phyloP scores from a whole-genome alignment of 768 basidiomycete species.

The Trametes punicea region DNA sequence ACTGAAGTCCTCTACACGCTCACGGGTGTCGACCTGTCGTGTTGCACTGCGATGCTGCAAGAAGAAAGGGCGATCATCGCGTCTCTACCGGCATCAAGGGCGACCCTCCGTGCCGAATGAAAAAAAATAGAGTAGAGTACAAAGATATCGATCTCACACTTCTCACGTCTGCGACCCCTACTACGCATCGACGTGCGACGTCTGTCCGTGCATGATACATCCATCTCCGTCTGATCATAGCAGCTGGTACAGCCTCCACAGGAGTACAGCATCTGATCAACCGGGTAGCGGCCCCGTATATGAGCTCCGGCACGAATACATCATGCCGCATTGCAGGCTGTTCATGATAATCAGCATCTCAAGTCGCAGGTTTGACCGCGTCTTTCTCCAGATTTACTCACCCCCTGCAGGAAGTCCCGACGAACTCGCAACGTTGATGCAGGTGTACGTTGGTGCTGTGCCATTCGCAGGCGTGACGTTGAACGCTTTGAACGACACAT shows the following conservation, averaged over 20 bases:
- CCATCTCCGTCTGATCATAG: not conserved
- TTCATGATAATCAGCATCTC: not conserved
- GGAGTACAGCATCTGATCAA: not conserved
- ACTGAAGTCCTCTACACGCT: not conserved
- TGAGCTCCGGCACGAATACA: too few relatives aligned
- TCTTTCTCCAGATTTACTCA: too few relatives aligned
- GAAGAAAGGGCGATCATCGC: not conserved
- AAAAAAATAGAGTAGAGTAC: not conserved
- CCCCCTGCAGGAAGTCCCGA: conserved; percentile 22
- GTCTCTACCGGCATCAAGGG: not conserved
- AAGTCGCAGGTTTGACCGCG: not conserved
- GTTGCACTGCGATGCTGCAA: too few relatives aligned
- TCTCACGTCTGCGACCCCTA: too few relatives aligned
- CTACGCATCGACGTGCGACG: too few relatives aligned
- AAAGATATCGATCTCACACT: not conserved
- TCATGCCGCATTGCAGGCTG: conserved; percentile 1
- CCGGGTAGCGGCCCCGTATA: not conserved
- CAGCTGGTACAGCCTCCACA: not conserved
- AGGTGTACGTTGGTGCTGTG: conserved; percentile 37
- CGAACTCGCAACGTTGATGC: conserved; percentile 43
- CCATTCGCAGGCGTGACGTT: conserved; percentile 37
- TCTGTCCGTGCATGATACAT: not conserved
- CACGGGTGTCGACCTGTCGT: not conserved
- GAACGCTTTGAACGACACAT: conserved; percentile 38
- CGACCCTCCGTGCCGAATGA: not conserved